A percentile compares a stretch with the other conserved stretches of the same genome.
phyloP scores from a whole-genome alignment of 768 basidiomycete genomes.

The Boletus barrowsii region DNA sequence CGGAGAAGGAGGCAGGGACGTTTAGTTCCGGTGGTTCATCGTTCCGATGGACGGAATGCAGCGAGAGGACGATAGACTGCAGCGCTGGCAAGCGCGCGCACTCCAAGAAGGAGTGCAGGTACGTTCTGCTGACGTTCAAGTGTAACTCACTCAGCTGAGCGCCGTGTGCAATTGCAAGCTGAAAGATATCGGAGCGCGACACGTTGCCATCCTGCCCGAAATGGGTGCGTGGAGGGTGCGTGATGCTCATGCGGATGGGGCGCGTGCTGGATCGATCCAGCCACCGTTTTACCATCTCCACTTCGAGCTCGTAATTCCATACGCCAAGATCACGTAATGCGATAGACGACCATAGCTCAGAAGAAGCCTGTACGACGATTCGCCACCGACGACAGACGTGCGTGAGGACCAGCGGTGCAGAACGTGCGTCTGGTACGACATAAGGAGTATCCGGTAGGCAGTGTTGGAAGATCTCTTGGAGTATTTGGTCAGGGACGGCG shows the following conservation, averaged over 20 bases:
- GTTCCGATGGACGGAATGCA: constrained; percentile 6
- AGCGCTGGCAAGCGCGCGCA: constrained; percentile 9
- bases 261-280: constrained; percentile 19
- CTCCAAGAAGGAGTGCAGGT: constrained; percentile 20
- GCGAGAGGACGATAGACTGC: constrained; percentile 16
- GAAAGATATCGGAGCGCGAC: constrained; percentile 18
- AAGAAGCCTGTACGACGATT: constrained; percentile 24
- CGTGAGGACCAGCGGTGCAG: constrained; percentile 32
- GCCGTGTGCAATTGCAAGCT: constrained; percentile 20
- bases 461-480: constrained; percentile 31
- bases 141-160: constrained; percentile 15
- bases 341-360: constrained; percentile 33
- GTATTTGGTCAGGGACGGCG: constrained; percentile 29
- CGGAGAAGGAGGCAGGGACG: neutral
- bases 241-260: constrained; percentile 23
- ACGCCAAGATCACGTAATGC: constrained; percentile 26
- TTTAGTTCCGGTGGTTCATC: constrained; percentile 1
- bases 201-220: constrained; percentile 8
- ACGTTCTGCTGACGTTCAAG: constrained; percentile 16
- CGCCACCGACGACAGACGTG: constrained; percentile 35
- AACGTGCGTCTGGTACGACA: constrained; percentile 17
- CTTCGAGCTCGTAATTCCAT: constrained; percentile 28
- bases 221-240: constrained; percentile 16
- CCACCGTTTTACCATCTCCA: constrained; percentile 26
- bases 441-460: constrained; percentile 26